Evolutionary conservation across 441 rosid species (phyloP).

Genomic region (Melastoma candidum): DNA sequence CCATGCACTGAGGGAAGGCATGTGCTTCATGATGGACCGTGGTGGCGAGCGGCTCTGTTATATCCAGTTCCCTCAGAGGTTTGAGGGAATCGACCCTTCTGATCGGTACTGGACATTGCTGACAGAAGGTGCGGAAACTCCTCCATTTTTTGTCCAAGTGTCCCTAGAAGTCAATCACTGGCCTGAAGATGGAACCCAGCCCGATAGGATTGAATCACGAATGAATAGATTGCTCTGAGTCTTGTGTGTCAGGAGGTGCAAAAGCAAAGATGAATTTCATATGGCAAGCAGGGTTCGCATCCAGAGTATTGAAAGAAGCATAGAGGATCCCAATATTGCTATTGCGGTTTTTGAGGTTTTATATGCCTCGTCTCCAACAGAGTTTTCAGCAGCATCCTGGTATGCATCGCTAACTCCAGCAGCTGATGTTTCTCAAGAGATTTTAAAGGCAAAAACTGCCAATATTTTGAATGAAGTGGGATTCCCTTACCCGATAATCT

Average conservation of each 20-base stretch:
- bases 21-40: too few species aligned
- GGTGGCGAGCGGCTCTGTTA: too few species aligned
- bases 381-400: constrained; percentile 72
- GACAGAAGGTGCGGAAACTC: constrained; percentile 93
- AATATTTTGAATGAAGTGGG: constrained; percentile 58
- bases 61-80: too few species aligned
- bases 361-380: constrained; percentile 69
- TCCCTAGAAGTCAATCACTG: constrained; percentile 82
- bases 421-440: constrained; percentile 88
- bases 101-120: constrained; percentile 77
- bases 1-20: too few species aligned
- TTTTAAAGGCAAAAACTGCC: constrained; percentile 49
- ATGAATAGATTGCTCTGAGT: constrained; percentile 70
- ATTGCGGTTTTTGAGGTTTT: constrained; percentile 89
- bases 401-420: constrained; percentile 88
- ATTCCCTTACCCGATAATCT: constrained; percentile 70
- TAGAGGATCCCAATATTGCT: constrained; percentile 63
- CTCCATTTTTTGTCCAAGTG: constrained; percentile 97
- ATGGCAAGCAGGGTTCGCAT: constrained; percentile 79
- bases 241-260: constrained; percentile 67
- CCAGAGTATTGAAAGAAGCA: constrained; percentile 93
- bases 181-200: constrained; percentile 99
- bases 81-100: too few species aligned
- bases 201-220: constrained; percentile 86
- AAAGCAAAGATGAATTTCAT: constrained; percentile 51